A percentile compares a stretch with the other conserved stretches of the same genome.
Evolutionary conservation across 2,329 filamentous ascomycete genomes (phyloP).

Genomic region (Grosmannia penicillata): DNA sequence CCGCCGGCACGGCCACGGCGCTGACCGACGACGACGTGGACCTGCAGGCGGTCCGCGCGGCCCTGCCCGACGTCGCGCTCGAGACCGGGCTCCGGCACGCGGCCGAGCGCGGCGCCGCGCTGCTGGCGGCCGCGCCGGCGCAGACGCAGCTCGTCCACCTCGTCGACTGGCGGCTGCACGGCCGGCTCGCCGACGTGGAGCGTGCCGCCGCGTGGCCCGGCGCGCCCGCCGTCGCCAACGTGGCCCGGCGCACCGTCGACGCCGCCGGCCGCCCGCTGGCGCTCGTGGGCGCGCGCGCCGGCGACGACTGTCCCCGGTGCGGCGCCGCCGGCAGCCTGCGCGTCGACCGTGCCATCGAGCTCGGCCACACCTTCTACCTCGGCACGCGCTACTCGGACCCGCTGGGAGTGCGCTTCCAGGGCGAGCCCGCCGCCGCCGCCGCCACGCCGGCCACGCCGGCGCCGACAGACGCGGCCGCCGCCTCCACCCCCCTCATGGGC

Average conservation of each 20-base stretch:
- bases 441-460: too few relatives aligned
- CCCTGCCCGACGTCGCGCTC: slow-evolving; percentile 50
- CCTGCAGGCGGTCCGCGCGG: slow-evolving; percentile 46
- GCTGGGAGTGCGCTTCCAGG: slow-evolving; percentile 41
- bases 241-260: not conserved
- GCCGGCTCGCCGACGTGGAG: too few relatives aligned
- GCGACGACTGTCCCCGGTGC: slow-evolving; percentile 64
- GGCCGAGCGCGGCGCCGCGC: slow-evolving; percentile 22
- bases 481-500: slow-evolving; percentile 56
- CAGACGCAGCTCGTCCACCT: slow-evolving; percentile 18
- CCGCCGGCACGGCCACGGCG: slow-evolving; percentile 8
- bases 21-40: slow-evolving; percentile 24
- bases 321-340: slow-evolving; percentile 38
- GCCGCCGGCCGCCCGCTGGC: slow-evolving; percentile 31
- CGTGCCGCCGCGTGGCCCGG: too few relatives aligned
- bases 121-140: slow-evolving; percentile 29
- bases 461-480: slow-evolving; percentile 16
- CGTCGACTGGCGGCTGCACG: slow-evolving; percentile 19
- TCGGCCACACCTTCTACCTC: slow-evolving; percentile 91
- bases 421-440: slow-evolving; percentile 5
- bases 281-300: slow-evolving; percentile 48
- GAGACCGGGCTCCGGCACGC: slow-evolving; percentile 54
- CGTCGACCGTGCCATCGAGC: slow-evolving; percentile 64
- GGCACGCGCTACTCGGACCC: slow-evolving; percentile 64
- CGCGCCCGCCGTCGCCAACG: not conserved